These are phyloP conservation scores for Pleurotus salmoneostramineus DNA, from an alignment of 768 basidiomycete species.

Conservation along the genomic window DNA sequence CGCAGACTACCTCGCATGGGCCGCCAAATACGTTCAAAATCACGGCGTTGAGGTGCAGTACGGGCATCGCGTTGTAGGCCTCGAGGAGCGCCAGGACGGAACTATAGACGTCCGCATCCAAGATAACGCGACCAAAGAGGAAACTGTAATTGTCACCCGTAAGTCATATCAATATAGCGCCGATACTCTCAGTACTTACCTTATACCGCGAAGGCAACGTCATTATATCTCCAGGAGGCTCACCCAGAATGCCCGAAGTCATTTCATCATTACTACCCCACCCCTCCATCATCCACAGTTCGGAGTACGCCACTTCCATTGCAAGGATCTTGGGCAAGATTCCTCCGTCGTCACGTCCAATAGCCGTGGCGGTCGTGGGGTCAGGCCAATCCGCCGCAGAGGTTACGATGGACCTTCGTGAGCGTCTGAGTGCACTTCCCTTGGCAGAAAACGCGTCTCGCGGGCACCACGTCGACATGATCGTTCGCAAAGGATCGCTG, in stretches of 20 bases:
- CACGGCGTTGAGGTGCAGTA: conserved; percentile 39
- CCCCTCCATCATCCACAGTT: conserved; percentile 39
- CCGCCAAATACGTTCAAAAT: conserved; percentile 37
- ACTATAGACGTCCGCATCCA: conserved; percentile 35
- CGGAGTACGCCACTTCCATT: conserved; percentile 36
- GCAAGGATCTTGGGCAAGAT: conserved; percentile 27
- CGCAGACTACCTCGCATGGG: conserved; percentile 52
- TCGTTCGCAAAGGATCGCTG: conserved; percentile 46
- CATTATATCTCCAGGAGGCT: conserved; percentile 48
- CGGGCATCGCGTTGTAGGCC: conserved; percentile 41
- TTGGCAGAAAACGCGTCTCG: conserved; percentile 25
- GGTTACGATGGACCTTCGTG: conserved; percentile 39
- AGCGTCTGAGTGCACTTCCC: conserved; percentile 27
- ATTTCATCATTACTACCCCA: conserved; percentile 26
- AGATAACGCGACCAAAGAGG: conserved; percentile 29
- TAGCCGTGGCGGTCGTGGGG: conserved; percentile 42
- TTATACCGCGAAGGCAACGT: conserved; percentile 31
- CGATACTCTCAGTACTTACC: neutral
- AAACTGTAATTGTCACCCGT: conserved; percentile 32
- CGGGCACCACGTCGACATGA: conserved; percentile 41
- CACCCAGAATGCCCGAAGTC: conserved; percentile 36
- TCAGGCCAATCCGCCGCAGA: conserved; percentile 47
- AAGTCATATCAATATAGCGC: conserved; percentile 15
- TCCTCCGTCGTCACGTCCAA: conserved; percentile 17
- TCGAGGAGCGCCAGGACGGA: conserved; percentile 26